Evolutionary conservation across 2,329 filamentous ascomycete genomes (phyloP).

Genomic region (Scedosporium dehoogii): DNA sequence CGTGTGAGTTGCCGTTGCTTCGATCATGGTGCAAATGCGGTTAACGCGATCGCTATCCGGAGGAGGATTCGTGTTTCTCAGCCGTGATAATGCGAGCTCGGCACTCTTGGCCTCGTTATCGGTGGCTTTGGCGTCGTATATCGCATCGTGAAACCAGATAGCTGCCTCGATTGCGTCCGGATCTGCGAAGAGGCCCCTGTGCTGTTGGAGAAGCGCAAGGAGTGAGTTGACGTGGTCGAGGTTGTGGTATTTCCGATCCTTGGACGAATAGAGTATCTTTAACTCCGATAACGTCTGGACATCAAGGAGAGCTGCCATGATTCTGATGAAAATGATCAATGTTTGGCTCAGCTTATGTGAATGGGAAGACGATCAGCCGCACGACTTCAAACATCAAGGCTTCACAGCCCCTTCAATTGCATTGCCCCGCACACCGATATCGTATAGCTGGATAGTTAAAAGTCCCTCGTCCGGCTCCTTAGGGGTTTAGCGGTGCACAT

Average conservation of each 20-base stretch:
- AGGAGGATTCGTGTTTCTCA: neutral
- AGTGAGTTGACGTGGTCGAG: conserved; percentile 7
- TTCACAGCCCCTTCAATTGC: no score
- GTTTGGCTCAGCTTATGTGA: no score
- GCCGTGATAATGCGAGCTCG: conserved; percentile 3
- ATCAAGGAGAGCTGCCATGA: conserved; percentile 1
- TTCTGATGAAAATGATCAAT: neutral
- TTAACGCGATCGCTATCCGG: neutral
- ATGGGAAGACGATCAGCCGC: no score
- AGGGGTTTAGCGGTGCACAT: no score
- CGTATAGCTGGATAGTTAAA: no score
- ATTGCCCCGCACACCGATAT: no score
- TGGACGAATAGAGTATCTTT: conserved; percentile 1
- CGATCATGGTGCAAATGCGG: conserved; percentile 6
- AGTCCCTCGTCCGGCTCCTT: no score
- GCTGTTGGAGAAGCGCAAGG: neutral
- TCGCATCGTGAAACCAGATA: conserved; percentile 9
- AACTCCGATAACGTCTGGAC: neutral
- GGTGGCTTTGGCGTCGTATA: conserved; percentile 6
- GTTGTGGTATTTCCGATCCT: conserved; percentile 6
- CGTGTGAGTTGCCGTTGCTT: conserved; percentile 4
- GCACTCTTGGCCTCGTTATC: conserved; percentile 22
- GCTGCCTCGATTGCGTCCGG: conserved; percentile 7
- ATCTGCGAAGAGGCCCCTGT: conserved; percentile 5
- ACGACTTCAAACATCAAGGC: no score